Evolutionary conservation across 192 early-diverging fungal species (phyloP).

Genomic region (Nowakowskiella sp.): DNA sequence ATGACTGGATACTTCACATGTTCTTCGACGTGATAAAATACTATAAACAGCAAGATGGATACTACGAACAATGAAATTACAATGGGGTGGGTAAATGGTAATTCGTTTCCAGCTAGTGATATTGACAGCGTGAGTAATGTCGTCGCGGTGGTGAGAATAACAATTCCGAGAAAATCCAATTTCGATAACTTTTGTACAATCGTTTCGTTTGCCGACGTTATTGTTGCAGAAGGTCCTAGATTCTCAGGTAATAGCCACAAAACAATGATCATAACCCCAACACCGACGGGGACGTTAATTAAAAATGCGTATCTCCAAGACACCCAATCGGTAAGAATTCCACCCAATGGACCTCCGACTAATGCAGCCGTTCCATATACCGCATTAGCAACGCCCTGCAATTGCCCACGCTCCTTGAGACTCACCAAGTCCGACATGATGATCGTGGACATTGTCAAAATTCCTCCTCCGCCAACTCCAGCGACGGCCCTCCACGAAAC

Average conservation of each 20-base stretch:
- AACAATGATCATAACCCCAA: constrained; percentile 6
- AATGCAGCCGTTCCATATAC: constrained; percentile 8
- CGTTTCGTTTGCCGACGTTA: background rate
- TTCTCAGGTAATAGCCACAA: background rate
- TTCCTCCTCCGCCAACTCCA: constrained; percentile 14
- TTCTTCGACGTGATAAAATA: constrained; percentile 12
- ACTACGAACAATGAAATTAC: constrained; percentile 7
- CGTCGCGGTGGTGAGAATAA: background rate
- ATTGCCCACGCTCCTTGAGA: constrained; percentile 6
- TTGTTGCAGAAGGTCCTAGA: background rate
- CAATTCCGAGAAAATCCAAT: background rate
- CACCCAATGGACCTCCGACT: constrained; percentile 6
- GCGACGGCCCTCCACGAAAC: constrained; percentile 6
- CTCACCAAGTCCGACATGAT: constrained; percentile 16
- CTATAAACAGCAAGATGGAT: background rate
- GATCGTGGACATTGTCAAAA: constrained; percentile 7
- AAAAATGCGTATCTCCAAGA: background rate
- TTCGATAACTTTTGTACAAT: background rate
- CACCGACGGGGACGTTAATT: constrained; percentile 13
- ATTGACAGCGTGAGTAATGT: background rate
- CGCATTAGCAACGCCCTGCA: constrained; percentile 11
- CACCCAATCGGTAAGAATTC: background rate
- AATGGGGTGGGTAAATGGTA: constrained; percentile 2
- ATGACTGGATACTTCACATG: constrained; percentile 6
- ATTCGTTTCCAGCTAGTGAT: constrained; percentile 9